Conservation (phyloP, 768 basidiomycete species). For the Gymnopilus junonius region DNA sequence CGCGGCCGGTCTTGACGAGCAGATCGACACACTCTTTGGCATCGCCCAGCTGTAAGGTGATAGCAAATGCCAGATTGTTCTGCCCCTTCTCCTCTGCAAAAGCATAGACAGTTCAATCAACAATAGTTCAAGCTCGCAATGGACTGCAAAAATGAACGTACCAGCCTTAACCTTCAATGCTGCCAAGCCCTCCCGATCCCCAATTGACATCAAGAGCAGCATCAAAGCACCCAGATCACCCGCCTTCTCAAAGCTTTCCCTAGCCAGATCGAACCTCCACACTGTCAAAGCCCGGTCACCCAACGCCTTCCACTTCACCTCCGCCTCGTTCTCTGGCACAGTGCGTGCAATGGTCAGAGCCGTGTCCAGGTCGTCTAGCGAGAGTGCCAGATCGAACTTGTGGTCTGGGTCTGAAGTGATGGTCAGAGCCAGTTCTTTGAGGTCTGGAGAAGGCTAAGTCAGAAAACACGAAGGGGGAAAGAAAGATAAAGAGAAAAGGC, state of each 20-base stretch:
- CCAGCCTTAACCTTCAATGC: conserved; percentile 71
- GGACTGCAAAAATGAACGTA: no score
- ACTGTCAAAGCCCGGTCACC: conserved; percentile 91
- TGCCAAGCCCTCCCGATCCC: conserved; percentile 74
- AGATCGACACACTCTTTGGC: conserved; percentile 80
- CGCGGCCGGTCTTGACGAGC: conserved; percentile 80
- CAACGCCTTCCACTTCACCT: conserved; percentile 90
- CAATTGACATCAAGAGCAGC: conserved; percentile 79
- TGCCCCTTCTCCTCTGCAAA: conserved; percentile 70
- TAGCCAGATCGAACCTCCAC: conserved; percentile 94
- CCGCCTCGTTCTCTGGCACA: conserved; percentile 72
- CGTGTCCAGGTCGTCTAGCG: conserved; percentile 89
- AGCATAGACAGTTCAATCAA: no score
- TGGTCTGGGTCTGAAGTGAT: conserved; percentile 94
- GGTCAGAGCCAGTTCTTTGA: conserved; percentile 91
- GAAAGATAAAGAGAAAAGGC: conserved; percentile 15
- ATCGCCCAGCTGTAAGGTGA: conserved; percentile 84
- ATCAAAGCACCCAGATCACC: conserved; percentile 89
- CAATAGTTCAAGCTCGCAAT: no score
- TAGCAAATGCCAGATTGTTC: conserved; percentile 95
- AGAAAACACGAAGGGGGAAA: not conserved
- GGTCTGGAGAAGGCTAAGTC: conserved; percentile 48
- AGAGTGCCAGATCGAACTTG: conserved; percentile 92
- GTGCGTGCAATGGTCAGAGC: conserved; percentile 79
- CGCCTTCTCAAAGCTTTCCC: conserved; percentile 86